Evolutionary conservation across 371 early-diverging fungal genomes (phyloP).

Genomic region (Lichtheimia hyalospora): DNA sequence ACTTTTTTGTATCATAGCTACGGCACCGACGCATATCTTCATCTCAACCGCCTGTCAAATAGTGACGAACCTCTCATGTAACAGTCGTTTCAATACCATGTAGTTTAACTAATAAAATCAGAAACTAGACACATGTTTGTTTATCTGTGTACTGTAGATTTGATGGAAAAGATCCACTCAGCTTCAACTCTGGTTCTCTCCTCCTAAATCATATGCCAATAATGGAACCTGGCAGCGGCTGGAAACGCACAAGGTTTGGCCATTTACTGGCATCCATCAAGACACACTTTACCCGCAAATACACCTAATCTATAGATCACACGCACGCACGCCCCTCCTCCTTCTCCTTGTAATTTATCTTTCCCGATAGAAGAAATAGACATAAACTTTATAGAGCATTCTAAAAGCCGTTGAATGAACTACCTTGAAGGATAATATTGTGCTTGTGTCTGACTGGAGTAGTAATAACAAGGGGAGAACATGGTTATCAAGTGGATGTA

Average conservation of each 20-base stretch:
- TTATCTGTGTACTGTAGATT: not conserved
- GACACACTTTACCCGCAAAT: not conserved
- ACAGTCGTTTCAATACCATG: not conserved
- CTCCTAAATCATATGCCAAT: not conserved
- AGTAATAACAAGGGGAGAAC: too few species aligned
- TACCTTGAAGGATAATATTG: too few species aligned
- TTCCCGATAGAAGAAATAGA: too few species aligned
- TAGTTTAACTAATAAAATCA: not conserved
- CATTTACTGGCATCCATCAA: not conserved
- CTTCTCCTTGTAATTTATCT: too few species aligned
- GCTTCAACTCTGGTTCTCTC: not conserved
- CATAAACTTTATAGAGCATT: too few species aligned
- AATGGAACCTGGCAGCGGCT: not conserved
- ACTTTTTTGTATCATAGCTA: conserved; percentile 41
- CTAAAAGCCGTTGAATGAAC: too few species aligned
- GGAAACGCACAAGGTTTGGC: not conserved
- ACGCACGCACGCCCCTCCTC: too few species aligned
- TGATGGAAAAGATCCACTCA: not conserved
- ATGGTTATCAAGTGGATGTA: too few species aligned
- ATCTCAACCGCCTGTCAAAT: conserved; percentile 87
- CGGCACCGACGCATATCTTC: conserved; percentile 95
- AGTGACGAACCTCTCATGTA: conserved; percentile 85
- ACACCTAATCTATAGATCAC: not conserved
- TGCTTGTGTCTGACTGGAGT: too few species aligned
- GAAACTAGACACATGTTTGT: conserved; percentile 1